phyloP scores from a whole-genome alignment of 2,329 filamentous ascomycete genomes.

The Coniochaeta sp. region DNA sequence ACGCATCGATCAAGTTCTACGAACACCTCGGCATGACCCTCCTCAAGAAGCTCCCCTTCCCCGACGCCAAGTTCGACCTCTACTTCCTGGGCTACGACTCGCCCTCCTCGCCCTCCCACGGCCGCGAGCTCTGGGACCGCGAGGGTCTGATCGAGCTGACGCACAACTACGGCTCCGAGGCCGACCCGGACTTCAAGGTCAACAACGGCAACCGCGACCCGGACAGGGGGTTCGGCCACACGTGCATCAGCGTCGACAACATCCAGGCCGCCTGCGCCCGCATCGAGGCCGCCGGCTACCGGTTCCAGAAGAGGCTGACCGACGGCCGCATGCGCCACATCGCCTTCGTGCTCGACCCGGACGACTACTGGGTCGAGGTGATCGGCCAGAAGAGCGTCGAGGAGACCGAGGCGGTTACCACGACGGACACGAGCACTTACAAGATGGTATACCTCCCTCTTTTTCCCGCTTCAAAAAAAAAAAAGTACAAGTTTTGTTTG shows the following conservation, averaged over 20 bases:
- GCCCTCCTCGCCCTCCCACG: slow-evolving; percentile 64
- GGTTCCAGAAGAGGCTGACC: slow-evolving; percentile 89
- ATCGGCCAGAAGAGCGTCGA: slow-evolving; percentile 66
- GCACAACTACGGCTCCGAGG: slow-evolving; percentile 82
- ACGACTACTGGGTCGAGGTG: slow-evolving; percentile 82
- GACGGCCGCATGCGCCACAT: slow-evolving; percentile 85
- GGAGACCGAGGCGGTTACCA: slow-evolving; percentile 62
- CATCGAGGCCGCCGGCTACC: slow-evolving; percentile 83
- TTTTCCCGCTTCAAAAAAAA: no score
- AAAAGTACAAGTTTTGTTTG: not conserved
- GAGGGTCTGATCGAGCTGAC: slow-evolving; percentile 86
- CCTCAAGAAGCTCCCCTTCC: slow-evolving; percentile 72
- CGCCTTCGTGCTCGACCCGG: slow-evolving; percentile 83
- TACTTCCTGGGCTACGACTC: slow-evolving; percentile 92
- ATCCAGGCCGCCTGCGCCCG: slow-evolving; percentile 86
- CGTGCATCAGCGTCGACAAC: slow-evolving; percentile 75
- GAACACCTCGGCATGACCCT: slow-evolving; percentile 83
- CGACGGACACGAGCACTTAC: slow-evolving; percentile 70
- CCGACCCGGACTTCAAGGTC: slow-evolving; percentile 70
- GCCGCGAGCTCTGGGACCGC: slow-evolving; percentile 68
- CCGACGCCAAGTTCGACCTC: slow-evolving; percentile 86
- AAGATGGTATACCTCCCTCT: slow-evolving; percentile 45
- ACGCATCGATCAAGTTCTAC: slow-evolving; percentile 87
- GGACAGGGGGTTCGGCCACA: slow-evolving; percentile 75
- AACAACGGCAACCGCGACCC: slow-evolving; percentile 91